A percentile compares a stretch with the other conserved stretches of the same genome.
Evolutionary conservation across 108 stramenopile genomes (phyloP).

Genomic region (Discostella stelligeroides): DNA sequence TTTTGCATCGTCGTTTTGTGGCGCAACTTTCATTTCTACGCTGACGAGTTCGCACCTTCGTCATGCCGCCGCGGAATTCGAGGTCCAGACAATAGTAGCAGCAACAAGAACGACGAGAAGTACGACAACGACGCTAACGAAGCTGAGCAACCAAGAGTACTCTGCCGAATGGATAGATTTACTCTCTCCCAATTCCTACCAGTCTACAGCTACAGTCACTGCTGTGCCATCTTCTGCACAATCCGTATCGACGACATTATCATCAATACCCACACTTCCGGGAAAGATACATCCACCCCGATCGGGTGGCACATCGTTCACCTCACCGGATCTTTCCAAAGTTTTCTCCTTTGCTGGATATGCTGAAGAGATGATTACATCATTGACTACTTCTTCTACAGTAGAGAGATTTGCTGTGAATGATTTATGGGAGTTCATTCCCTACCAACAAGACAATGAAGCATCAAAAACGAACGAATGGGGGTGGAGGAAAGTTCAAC

Average conservation of each 20-base stretch:
- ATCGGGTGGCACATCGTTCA: conserved; percentile 68
- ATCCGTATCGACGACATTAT: not conserved
- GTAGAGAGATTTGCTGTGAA: conserved; percentile 50
- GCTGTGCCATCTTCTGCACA: too few species aligned
- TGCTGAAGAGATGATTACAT: conserved; percentile 44
- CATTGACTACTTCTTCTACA: not conserved
- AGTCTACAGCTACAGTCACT: conserved; percentile 5
- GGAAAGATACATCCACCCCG: conserved; percentile 50
- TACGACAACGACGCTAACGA: not conserved
- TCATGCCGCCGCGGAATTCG: not conserved
- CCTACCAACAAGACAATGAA: conserved; percentile 1
- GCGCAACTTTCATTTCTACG: not conserved
- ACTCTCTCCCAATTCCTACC: conserved; percentile 25
- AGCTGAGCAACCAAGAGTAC: conserved; percentile 1
- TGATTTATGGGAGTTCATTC: conserved; percentile 64
- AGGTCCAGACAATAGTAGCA: too few species aligned
- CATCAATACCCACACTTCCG: conserved; percentile 1
- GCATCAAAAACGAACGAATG: conserved; percentile 16
- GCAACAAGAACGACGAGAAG: not conserved
- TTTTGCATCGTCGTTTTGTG: not conserved
- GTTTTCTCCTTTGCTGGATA: conserved; percentile 74
- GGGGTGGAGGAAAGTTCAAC: conserved; percentile 41
- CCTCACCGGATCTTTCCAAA: conserved; percentile 17
- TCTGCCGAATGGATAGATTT: conserved; percentile 49
- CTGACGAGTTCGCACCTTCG: not conserved